Evolutionary conservation across 768 basidiomycete species (phyloP), one percentile per base, ranked within the genome.

Genomic region (Auricularia sp.): DNA sequence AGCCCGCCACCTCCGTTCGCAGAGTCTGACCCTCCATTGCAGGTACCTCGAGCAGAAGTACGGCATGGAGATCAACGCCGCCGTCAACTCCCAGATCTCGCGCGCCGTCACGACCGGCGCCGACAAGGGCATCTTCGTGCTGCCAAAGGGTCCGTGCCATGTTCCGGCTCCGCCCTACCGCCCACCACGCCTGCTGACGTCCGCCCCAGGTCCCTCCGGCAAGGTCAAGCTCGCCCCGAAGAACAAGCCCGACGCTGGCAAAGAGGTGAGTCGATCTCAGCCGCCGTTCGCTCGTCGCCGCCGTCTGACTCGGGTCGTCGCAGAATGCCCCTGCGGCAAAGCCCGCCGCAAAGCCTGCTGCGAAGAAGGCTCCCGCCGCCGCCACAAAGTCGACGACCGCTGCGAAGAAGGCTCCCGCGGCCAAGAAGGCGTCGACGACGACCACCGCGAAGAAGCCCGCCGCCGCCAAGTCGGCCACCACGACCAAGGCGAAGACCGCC

Each of bases 31-130:
- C 67, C 67, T 62, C 63, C 56, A 35, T 62, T 10, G 64, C 45
- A 94, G 92, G 80, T 97, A 77, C 75, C 87, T 97, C 64, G 92
- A 93, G 76, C 80, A 83, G 65, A 85, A 81, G 70, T 97, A 94
- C 81, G 86, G 86, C 71, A 79, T 97, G 64, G 83, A 87, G 69
- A 88, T 94, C 67, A 88, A 86, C 63, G 72, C 73, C n/a, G 84
- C 90, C 24, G 92, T 94, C 77, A 82, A 79, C 70, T 85, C 83
- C 56, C 88, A 91, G 77, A 83, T 98, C 70, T 83, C 87, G 66
- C 86, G 82, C 69, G 93, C 94, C 64, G 88, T 98, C 73, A 78
- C 83, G 63, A 77, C 81, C n/a, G 94, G 95, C 64, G 85, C 83
- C 42, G 89, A 94, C 72, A 92, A 90, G 75, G 85, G 86, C 63